A percentile compares a stretch with the other conserved stretches of the same genome.
Evolutionary conservation across 169 alveolate genomes (phyloP).

Genomic region (Fabrea salina): DNA sequence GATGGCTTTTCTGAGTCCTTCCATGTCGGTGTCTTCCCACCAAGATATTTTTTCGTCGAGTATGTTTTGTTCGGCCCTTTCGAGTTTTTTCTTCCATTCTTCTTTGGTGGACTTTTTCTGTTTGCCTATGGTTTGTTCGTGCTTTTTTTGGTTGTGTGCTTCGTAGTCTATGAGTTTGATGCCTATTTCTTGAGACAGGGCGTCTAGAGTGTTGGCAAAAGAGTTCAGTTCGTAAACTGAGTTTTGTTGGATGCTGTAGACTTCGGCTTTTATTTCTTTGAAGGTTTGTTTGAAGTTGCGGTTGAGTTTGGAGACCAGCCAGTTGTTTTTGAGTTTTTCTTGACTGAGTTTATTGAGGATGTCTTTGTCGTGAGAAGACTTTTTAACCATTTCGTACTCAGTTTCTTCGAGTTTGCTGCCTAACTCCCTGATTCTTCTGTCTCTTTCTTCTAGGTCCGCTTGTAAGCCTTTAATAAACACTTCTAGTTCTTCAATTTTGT

Average conservation of each 20-base stretch:
- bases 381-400: too few species aligned
- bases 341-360: too few species aligned
- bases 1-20: conserved; percentile 9
- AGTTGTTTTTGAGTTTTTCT: too few species aligned
- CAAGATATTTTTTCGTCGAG: neutral
- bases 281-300: neutral
- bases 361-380: too few species aligned
- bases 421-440: neutral
- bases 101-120: neutral
- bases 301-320: too few species aligned
- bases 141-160: neutral
- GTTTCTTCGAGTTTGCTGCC: neutral
- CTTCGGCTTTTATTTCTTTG: neutral
- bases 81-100: neutral
- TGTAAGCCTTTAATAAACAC: neutral
- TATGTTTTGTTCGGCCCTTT: neutral
- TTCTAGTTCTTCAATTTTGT: neutral
- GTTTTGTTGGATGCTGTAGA: neutral
- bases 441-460: neutral
- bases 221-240: neutral
- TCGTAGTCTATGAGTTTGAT: neutral
- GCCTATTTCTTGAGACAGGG: neutral
- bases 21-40: conserved; percentile 17
- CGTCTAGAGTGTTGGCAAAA: neutral
- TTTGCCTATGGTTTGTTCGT: neutral